These are phyloP conservation scores for Monosporascus sp. DNA, from an alignment of 2,329 filamentous ascomycete genomes.

Conservation along the genomic window DNA sequence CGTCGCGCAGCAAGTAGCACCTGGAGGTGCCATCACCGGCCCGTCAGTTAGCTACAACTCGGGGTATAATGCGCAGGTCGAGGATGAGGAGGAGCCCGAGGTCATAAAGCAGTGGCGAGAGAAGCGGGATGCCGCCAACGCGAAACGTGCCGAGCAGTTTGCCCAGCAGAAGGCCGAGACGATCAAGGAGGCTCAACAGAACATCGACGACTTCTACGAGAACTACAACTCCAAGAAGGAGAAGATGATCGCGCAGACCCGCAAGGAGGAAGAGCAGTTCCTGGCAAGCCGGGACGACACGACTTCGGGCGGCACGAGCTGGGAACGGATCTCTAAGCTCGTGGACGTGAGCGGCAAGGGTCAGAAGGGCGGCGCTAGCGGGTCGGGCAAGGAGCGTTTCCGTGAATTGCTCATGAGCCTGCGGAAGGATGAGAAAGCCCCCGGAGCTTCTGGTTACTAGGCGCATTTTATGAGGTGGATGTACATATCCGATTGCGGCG, in stretches of 20 bases:
- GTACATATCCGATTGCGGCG: slow-evolving; percentile 12
- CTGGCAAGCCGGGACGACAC: slow-evolving; percentile 85
- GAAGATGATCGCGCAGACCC: slow-evolving; percentile 82
- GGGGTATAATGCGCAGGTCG: slow-evolving; percentile 51
- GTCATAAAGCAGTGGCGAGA: slow-evolving; percentile 90
- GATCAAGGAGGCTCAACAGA: slow-evolving; percentile 81
- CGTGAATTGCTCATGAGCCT: slow-evolving; percentile 81
- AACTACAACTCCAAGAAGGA: slow-evolving; percentile 99
- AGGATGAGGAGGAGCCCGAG: slow-evolving; percentile 77
- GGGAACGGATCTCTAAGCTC: slow-evolving; percentile 96
- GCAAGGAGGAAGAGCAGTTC: slow-evolving; percentile 90
- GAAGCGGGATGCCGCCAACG: slow-evolving; percentile 74
- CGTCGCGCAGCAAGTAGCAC: slow-evolving; percentile 57
- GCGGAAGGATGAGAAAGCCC: slow-evolving; percentile 87
- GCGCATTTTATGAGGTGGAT: slow-evolving; percentile 5
- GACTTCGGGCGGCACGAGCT: slow-evolving; percentile 89
- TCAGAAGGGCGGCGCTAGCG: slow-evolving; percentile 75
- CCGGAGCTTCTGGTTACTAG: slow-evolving; percentile 60
- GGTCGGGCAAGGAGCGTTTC: slow-evolving; percentile 94
- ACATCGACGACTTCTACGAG: slow-evolving; percentile 98
- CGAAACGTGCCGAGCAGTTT: slow-evolving; percentile 80
- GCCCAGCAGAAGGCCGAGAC: slow-evolving; percentile 78
- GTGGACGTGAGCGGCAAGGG: slow-evolving; percentile 98
- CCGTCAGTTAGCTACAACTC: slow-evolving; percentile 59
- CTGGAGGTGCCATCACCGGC: slow-evolving; percentile 77